Evolutionary conservation across 2,329 filamentous ascomycete species (phyloP), one percentile per base, ranked within the genome.

Genomic region (Balansia obtecta): DNA sequence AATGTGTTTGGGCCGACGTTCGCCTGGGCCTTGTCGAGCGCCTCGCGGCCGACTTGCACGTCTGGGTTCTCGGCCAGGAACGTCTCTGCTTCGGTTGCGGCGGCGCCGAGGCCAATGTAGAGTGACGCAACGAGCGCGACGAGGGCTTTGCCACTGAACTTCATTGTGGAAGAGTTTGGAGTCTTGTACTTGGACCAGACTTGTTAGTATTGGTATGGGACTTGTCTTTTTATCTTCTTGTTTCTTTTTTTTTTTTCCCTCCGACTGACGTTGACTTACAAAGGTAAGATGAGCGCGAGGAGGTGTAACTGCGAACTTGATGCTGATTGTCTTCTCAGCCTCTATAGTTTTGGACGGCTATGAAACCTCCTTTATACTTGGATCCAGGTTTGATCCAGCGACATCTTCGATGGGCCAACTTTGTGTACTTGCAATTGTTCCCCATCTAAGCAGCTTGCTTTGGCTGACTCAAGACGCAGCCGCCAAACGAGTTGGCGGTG

Each of bases 61-160:
- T 56, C 51, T 15, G 54, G 51, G 41, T 56, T 51, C 18, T 45
- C 18, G 27, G 49, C 47, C 13, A 56, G 48, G 46, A 56, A 56
- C 8, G 32, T 50, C 32, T 49, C 41, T 15, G 46, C 44, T 34
- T 40, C 43, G 15, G 47, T 43, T 13, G 41, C 40, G 9, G 47
- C 47, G n/a, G 40, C 33, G 30, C 39, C 20, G 15, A 49, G 32
- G 16, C 47, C 47, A 15, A 49, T 30, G 6, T 37, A 44, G 1
- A 49, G 10, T 18, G 41, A 49, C 2, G 20, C 40, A 4, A 15
- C 41, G 7, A 45, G 27, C 27, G 27, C 12, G 18, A 49, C 18
- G 40, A 49, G 47, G 39, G 47, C 41, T 45, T 45, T 49, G 41
- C 47, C 32, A 6, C 8, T 16, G n/a, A 49, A 22, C 32, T 49